Conservation (phyloP, 352 stramenopile species). For the Globisporangium cystogenes region DNA sequence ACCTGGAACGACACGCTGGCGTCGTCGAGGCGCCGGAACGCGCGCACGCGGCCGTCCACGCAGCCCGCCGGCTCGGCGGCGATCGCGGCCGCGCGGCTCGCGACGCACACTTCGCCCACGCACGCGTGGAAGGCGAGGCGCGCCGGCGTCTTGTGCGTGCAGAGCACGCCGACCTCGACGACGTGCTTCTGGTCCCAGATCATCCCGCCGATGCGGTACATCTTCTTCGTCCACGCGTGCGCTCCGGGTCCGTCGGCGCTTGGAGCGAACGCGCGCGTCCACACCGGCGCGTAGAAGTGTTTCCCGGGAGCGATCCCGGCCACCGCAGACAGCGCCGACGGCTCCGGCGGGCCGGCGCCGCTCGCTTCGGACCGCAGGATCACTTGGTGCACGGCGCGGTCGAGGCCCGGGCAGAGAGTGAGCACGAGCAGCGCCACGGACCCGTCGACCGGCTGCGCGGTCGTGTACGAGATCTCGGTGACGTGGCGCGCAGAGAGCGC, state of each 20-base stretch:
- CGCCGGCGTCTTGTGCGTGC: constrained; percentile 23
- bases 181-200: constrained; percentile 41
- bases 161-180: constrained; percentile 33
- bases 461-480: constrained; percentile 35
- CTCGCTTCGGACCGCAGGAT: constrained; percentile 25
- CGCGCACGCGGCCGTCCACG: constrained; percentile 14
- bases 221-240: constrained; percentile 31
- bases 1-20: constrained; percentile 22
- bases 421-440: constrained; percentile 30
- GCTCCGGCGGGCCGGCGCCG: constrained; percentile 8
- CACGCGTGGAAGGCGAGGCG: constrained; percentile 18
- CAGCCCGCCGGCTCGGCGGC: constrained; percentile 8
- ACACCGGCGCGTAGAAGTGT: constrained; percentile 31
- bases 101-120: constrained; percentile 28
- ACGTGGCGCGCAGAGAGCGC: constrained; percentile 28
- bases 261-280: constrained; percentile 1
- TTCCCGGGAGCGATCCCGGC: constrained; percentile 20
- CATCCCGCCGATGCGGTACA: constrained; percentile 27
- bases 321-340: constrained; percentile 17
- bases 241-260: neutral
- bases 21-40: constrained; percentile 14
- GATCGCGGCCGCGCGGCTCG: constrained; percentile 14
- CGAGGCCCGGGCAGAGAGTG: constrained; percentile 31
- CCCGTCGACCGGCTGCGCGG: constrained; percentile 17
- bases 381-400: constrained; percentile 31